These are phyloP conservation scores for Gliomastix tumulicola DNA, from an alignment of 2,329 filamentous ascomycete genomes.

Conservation along the genomic window DNA sequence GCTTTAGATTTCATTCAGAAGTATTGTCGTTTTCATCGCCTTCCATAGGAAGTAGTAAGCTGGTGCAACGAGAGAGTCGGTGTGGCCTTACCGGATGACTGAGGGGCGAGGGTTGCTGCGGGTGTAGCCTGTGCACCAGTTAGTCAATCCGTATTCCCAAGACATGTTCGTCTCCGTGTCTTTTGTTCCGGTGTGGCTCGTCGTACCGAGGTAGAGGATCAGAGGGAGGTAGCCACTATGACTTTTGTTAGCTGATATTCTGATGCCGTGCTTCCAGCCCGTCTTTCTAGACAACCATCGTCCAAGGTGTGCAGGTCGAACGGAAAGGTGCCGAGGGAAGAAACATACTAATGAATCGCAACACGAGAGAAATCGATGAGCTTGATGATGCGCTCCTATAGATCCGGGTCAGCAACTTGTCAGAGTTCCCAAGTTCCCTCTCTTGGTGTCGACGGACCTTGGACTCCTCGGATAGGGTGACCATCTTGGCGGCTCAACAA, in stretches of 20 bases:
- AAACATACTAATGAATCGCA: conserved; percentile 85
- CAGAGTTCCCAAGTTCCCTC: too few relatives aligned
- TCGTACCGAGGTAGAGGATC: conserved; percentile 88
- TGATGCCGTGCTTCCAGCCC: too few relatives aligned
- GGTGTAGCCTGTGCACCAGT: conserved; percentile 65
- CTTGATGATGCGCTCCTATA: conserved; percentile 92
- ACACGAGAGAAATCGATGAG: conserved; percentile 92
- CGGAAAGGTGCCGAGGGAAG: not conserved
- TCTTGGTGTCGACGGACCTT: conserved; percentile 59
- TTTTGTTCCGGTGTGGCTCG: too few relatives aligned
- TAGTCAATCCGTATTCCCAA: conserved; percentile 12
- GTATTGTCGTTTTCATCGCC: too few relatives aligned
- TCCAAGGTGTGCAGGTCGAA: not conserved
- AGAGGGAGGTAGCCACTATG: conserved; percentile 95
- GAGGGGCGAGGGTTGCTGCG: conserved; percentile 87
- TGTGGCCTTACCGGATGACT: conserved; percentile 43
- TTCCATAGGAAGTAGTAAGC: too few relatives aligned
- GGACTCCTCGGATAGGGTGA: conserved; percentile 85
- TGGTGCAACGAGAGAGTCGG: too few relatives aligned
- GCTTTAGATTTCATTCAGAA: conserved; percentile 6
- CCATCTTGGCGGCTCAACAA: conserved; percentile 46
- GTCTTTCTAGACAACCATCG: conserved; percentile 7
- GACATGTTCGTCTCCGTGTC: too few relatives aligned
- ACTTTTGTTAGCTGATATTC: too few relatives aligned
- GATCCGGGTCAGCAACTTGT: too few relatives aligned